These are phyloP conservation scores for Mesotaenium endlicherianum DNA, from an alignment of 139 green algal species.

Conservation along the genomic window DNA sequence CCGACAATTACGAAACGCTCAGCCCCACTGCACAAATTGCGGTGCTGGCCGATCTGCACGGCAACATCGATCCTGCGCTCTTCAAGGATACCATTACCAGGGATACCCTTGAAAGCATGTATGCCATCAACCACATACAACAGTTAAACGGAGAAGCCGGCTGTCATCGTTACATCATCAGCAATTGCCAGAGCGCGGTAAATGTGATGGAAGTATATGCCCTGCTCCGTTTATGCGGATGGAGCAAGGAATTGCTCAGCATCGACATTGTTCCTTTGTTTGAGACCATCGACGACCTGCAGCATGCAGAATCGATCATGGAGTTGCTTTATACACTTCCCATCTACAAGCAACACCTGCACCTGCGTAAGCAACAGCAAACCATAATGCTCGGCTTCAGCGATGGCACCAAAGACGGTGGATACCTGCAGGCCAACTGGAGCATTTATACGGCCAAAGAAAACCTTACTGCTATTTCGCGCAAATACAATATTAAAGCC, in stretches of 20 bases:
- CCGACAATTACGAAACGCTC: not conserved
- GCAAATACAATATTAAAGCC: not conserved
- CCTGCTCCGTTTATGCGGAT: not conserved
- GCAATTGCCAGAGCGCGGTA: not conserved
- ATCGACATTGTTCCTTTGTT: not conserved
- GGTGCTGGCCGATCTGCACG: not conserved
- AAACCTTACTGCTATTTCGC: not conserved
- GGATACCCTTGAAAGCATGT: not conserved
- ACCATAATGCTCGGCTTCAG: not conserved
- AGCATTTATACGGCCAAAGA: not conserved
- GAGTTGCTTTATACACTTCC: not conserved
- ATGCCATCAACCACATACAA: not conserved
- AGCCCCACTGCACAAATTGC: not conserved
- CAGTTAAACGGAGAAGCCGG: not conserved
- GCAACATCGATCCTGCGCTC: not conserved
- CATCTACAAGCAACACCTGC: not conserved
- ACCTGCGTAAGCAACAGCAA: not conserved
- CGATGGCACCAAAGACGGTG: not conserved
- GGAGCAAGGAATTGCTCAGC: not conserved
- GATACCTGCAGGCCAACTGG: not conserved
- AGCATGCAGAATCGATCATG: not conserved
- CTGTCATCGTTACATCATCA: not conserved
- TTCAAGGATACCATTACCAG: not conserved
- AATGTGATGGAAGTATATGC: not conserved
- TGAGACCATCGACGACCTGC: not conserved